phyloP scores from a whole-genome alignment of 1,284 basidiomycete species.

The Austroboletus novae-zelandiae region DNA sequence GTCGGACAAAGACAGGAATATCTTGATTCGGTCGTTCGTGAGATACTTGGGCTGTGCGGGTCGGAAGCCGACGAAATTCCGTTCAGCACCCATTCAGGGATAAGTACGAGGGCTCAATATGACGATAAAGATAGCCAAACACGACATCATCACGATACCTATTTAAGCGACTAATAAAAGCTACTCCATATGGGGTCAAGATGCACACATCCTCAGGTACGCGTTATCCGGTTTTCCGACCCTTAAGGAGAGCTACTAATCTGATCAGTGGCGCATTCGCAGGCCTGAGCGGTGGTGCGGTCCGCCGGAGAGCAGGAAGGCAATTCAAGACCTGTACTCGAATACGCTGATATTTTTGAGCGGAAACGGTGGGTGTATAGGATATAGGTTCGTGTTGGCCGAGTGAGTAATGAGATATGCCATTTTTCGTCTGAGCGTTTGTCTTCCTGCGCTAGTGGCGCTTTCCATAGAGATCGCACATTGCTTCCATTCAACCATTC shows the following conservation, averaged over 20 bases:
- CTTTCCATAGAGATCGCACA: conserved; percentile 5
- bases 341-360: conserved; percentile 66
- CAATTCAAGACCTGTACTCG: conserved; percentile 60
- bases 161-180: conserved; percentile 65
- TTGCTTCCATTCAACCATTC: conserved; percentile 3
- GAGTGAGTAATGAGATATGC: conserved; percentile 47
- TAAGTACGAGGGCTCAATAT: conserved; percentile 32
- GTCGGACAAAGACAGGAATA: conserved; percentile 29
- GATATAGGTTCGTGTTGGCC: conserved; percentile 66
- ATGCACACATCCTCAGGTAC: conserved; percentile 63
- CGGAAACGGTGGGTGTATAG: conserved; percentile 66
- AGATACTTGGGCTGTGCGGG: conserved; percentile 63
- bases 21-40: conserved; percentile 54
- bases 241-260: conserved; percentile 12
- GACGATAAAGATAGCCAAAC: conserved; percentile 45
- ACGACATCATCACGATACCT: conserved; percentile 61
- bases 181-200: conserved; percentile 62
- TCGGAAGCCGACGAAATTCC: conserved; percentile 63
- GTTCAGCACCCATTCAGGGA: conserved; percentile 38
- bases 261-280: conserved; percentile 23
- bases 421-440: conserved; percentile 1
- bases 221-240: conserved; percentile 21
- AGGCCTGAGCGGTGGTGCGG: conserved; percentile 61
- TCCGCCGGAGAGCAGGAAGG: conserved; percentile 38
- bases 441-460: not conserved